A percentile compares a stretch with the other conserved stretches of the same genome.
Conservation (phyloP, 176 grass and related monocot species). For the Carex pumila region DNA sequence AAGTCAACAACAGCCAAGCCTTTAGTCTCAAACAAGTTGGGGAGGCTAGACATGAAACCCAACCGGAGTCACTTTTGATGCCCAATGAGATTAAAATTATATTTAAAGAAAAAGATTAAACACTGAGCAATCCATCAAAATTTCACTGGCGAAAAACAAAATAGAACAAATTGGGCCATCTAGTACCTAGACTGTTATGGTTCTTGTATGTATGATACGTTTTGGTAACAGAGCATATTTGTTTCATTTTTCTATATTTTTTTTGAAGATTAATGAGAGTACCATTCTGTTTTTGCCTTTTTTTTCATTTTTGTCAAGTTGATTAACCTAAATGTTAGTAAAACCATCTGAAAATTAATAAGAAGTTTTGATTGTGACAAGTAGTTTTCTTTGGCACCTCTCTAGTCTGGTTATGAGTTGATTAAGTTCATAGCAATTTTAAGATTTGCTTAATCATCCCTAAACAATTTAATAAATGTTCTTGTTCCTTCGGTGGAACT, state of each 20-base stretch:
- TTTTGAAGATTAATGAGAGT: background rate
- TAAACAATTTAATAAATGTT: background rate
- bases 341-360: background rate
- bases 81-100: background rate
- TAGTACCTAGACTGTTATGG: background rate
- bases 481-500: background rate
- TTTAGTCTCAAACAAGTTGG: too few relatives aligned
- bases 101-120: background rate
- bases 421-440: too few relatives aligned
- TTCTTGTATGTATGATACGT: background rate
- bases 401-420: too few relatives aligned
- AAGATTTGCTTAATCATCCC: background rate
- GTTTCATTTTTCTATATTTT: too few relatives aligned
- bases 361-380: background rate
- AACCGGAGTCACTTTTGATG: too few relatives aligned
- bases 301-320: background rate
- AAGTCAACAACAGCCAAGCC: too few relatives aligned
- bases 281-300: background rate
- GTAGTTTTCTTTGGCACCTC: background rate
- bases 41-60: too few relatives aligned
- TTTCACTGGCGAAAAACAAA: background rate
- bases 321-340: background rate
- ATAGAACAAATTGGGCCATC: background rate
- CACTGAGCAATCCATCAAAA: background rate
- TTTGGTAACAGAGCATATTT: background rate